Evolutionary conservation across 2,329 filamentous ascomycete species (phyloP).

Genomic region (Boeremia exigua): DNA sequence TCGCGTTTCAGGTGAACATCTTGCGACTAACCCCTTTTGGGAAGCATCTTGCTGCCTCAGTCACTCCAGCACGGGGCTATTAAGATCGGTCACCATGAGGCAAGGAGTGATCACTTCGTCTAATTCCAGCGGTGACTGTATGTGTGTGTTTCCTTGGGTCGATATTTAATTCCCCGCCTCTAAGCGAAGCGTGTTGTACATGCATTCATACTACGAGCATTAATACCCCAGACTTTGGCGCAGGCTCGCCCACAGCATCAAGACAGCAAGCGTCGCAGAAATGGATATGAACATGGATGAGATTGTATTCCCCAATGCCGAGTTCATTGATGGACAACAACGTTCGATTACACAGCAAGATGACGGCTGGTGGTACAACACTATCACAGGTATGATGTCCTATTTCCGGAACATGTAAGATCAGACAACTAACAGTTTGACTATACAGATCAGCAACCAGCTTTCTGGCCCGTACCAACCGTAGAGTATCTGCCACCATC

Average conservation of each 20-base stretch:
- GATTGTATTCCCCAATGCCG: background rate
- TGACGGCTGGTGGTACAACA: background rate
- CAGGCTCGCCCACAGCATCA: slow-evolving; percentile 3
- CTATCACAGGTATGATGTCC: background rate
- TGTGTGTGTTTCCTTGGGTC: background rate
- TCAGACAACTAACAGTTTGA: slow-evolving; percentile 14
- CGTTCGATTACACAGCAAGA: background rate
- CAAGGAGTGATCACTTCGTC: slow-evolving; percentile 7
- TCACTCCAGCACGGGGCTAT: background rate
- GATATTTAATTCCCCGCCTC: background rate
- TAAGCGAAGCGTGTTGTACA: background rate
- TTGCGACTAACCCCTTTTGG: background rate
- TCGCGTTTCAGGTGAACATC: slow-evolving; percentile 16
- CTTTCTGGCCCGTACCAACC: slow-evolving; percentile 14
- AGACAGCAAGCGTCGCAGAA: background rate
- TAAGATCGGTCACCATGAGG: slow-evolving; percentile 12
- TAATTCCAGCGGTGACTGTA: slow-evolving; percentile 1
- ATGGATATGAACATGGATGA: background rate
- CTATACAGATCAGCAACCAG: slow-evolving; percentile 8
- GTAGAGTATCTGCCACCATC: slow-evolving; percentile 8
- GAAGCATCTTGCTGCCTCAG: slow-evolving; percentile 8
- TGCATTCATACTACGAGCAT: background rate
- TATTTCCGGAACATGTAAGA: no score
- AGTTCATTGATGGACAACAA: background rate
- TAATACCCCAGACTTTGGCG: slow-evolving; percentile 2